Evolutionary conservation across 2,329 filamentous ascomycete species (phyloP), one percentile per base, ranked within the genome.

Genomic region (Clarireedia sp.): DNA sequence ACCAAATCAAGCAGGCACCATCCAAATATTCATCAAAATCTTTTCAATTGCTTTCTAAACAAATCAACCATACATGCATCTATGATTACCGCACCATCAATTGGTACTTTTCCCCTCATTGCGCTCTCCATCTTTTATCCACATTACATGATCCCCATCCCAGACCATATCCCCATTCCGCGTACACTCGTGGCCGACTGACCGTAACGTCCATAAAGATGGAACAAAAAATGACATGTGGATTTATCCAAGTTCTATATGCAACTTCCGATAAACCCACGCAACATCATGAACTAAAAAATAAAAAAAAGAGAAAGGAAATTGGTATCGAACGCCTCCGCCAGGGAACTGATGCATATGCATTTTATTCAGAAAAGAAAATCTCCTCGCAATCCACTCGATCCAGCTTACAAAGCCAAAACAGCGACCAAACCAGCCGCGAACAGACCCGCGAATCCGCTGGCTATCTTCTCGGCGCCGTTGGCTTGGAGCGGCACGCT

Each of bases 401-500:
- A n/a, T n/a, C n/a, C n/a, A n/a, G 47, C 50, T 60, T 62, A 66
- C 54, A 66, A 49, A 59, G 62, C 63, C 16, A 67, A 51, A 19
- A 61, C 54, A 33, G 61, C 64, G n/a, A 66, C 37, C 33, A 66
- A n/a, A 44, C 61, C 57, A 47, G 64, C 60, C 50, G 58, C 61
- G 48, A 63, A 41, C 54, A 64, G 51, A 55, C 58, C 60, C 37
- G 65, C 60, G 57, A 67, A 57, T 37, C 64, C 58, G 55, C 64
- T 51, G 59, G 60, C 57, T 54, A 48, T 53, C 48, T 58, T 51
- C 54, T 62, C 48, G 54, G 61, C 63, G 56, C 71, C 69, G 51
- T 71, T 68, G 49, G 73, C 67, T 55, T 65, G 64, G 55, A 68
- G 64, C 48, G 70, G 59, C 43, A 66, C 66, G 50, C 71, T 70